phyloP scores from a whole-genome alignment of 768 basidiomycete genomes.

The Omphalotus guepiniiformis region DNA sequence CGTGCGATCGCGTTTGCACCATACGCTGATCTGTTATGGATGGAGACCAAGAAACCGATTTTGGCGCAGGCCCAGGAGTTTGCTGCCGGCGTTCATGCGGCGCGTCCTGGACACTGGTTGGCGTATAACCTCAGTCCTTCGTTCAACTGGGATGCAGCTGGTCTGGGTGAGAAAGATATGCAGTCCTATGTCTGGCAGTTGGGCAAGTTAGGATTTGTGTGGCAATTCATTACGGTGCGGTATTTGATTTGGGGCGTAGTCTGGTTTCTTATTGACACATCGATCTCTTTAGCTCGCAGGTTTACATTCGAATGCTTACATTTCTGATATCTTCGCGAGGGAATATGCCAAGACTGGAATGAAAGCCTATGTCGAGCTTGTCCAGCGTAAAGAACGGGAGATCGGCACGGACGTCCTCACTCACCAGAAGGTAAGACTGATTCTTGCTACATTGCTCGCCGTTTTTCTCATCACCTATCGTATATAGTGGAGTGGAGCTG shows the following conservation, averaged over 20 bases:
- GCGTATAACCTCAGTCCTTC: slow-evolving; percentile 95
- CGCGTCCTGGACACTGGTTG: slow-evolving; percentile 87
- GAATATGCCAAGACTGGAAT: slow-evolving; percentile 92
- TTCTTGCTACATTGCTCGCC: neutral
- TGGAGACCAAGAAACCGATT: slow-evolving; percentile 97
- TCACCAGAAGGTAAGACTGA: slow-evolving; percentile 80
- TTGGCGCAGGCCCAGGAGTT: slow-evolving; percentile 90
- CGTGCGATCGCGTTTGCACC: slow-evolving; percentile 92
- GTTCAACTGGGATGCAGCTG: slow-evolving; percentile 94
- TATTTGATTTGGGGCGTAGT: slow-evolving; percentile 1
- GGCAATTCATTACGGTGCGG: slow-evolving; percentile 97
- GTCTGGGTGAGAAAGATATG: slow-evolving; percentile 83
- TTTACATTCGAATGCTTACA: slow-evolving; percentile 95
- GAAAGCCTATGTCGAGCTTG: slow-evolving; percentile 96
- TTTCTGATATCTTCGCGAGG: slow-evolving; percentile 88
- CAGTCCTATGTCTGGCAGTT: slow-evolving; percentile 87
- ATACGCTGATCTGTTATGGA: slow-evolving; percentile 89
- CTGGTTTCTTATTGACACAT: slow-evolving; percentile 3
- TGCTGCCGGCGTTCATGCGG: slow-evolving; percentile 79
- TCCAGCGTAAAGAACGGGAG: slow-evolving; percentile 91
- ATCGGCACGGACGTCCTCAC: slow-evolving; percentile 95
- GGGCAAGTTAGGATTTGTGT: slow-evolving; percentile 93
- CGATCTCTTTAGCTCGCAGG: slow-evolving; percentile 91
- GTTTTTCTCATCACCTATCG: slow-evolving; percentile 13
- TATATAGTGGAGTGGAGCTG: slow-evolving; percentile 87